These are phyloP conservation scores for Eustoma russellianum DNA, from an alignment of 257 asterid species.

Conservation along the genomic window DNA sequence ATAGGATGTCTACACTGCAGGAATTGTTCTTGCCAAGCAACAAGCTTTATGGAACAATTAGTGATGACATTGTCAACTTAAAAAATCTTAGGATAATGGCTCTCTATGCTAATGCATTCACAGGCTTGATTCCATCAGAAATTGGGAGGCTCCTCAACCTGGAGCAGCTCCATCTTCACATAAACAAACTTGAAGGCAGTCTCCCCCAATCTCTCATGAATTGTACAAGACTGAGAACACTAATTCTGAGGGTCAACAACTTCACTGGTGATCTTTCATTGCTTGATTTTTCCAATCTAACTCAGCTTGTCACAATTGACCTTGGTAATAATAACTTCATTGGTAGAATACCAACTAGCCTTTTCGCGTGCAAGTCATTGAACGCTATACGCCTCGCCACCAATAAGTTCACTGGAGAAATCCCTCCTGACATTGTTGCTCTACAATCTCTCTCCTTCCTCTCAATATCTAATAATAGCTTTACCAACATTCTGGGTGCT, in stretches of 20 bases:
- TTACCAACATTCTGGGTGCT: slow-evolving; percentile 55
- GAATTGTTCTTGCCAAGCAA: slow-evolving; percentile 65
- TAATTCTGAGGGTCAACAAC: slow-evolving; percentile 65
- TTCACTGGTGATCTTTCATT: slow-evolving; percentile 64
- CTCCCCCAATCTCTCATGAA: slow-evolving; percentile 62
- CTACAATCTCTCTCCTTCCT: slow-evolving; percentile 61
- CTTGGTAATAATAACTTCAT: slow-evolving; percentile 63
- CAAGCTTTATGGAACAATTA: slow-evolving; percentile 44
- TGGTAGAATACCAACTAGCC: slow-evolving; percentile 58
- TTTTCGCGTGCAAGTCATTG: slow-evolving; percentile 57
- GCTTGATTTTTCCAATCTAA: slow-evolving; percentile 61
- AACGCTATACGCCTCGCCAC: slow-evolving; percentile 73
- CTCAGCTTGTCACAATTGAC: slow-evolving; percentile 45
- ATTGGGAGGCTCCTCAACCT: slow-evolving; percentile 55
- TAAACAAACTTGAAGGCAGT: slow-evolving; percentile 54
- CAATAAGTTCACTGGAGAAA: slow-evolving; percentile 51
- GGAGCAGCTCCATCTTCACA: slow-evolving; percentile 61
- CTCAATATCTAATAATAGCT: slow-evolving; percentile 67
- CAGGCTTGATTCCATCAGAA: slow-evolving; percentile 49
- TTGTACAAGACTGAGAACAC: slow-evolving; percentile 44
- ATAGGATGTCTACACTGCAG: slow-evolving; percentile 31
- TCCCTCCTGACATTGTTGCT: slow-evolving; percentile 39
- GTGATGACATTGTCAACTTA: slow-evolving; percentile 39
- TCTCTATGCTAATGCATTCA: slow-evolving; percentile 50
- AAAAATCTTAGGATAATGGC: slow-evolving; percentile 40